These are phyloP conservation scores for Escovopsis sp. DNA, from an alignment of 2,329 filamentous ascomycete species.

Conservation along the genomic window DNA sequence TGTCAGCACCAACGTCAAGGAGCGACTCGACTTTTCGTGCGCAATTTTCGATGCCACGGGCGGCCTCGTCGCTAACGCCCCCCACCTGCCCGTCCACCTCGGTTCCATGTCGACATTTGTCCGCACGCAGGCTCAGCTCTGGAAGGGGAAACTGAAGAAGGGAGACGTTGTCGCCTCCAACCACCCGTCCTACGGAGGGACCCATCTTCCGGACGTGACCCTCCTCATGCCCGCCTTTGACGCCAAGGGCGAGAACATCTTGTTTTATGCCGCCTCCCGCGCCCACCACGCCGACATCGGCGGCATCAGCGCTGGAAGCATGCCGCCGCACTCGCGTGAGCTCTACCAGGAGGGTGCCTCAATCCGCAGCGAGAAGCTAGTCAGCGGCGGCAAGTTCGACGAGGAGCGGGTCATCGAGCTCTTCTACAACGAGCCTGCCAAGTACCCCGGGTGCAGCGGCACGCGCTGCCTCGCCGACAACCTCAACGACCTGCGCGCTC, in stretches of 20 bases:
- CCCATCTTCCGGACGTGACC: conserved; percentile 70
- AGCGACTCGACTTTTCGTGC: conserved; percentile 69
- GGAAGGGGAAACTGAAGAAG: conserved; percentile 60
- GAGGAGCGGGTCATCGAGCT: conserved; percentile 61
- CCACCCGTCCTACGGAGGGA: conserved; percentile 71
- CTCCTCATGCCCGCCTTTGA: conserved; percentile 69
- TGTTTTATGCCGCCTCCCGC: conserved; percentile 69
- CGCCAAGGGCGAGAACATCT: conserved; percentile 46
- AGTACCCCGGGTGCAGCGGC: conserved; percentile 62
- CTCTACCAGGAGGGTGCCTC: conserved; percentile 48
- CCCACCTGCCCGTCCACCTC: conserved; percentile 66
- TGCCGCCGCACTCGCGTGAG: conserved; percentile 60
- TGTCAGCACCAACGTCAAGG: conserved; percentile 70
- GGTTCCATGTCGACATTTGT: conserved; percentile 76
- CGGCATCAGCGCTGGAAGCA: conserved; percentile 64
- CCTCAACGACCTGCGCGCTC: conserved; percentile 69
- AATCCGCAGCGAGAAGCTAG: conserved; percentile 53
- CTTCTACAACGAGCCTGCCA: conserved; percentile 57
- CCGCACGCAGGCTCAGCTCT: conserved; percentile 62
- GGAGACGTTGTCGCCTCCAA: conserved; percentile 76
- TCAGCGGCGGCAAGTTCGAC: conserved; percentile 62
- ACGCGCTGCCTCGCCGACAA: conserved; percentile 69
- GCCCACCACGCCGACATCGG: conserved; percentile 80
- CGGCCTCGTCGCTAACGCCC: conserved; percentile 63
- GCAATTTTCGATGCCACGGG: conserved; percentile 65